phyloP scores from a whole-genome alignment of 495 filamentous ascomycete species.

The Aspergillus kassunensis region DNA sequence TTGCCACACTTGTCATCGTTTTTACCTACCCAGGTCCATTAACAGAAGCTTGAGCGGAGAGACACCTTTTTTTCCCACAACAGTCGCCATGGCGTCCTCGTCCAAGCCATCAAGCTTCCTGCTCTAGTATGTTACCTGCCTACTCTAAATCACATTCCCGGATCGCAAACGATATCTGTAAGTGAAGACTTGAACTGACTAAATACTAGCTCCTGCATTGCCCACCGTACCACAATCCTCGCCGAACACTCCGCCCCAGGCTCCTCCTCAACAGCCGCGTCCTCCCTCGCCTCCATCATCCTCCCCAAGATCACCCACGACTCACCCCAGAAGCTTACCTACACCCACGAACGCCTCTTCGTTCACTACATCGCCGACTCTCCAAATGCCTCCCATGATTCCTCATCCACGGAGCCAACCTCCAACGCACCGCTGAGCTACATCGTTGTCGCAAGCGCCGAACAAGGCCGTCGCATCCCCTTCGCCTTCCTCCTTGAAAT shows the following conservation, averaged over 20 bases:
- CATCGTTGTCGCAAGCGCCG: conserved; percentile 72
- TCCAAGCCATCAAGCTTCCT: conserved; percentile 69
- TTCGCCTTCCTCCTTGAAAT: conserved; percentile 93
- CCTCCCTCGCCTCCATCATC: conserved; percentile 87
- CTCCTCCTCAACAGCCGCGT: conserved; percentile 65
- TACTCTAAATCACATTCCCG: not conserved
- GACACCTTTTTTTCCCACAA: not conserved
- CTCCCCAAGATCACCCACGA: conserved; percentile 90
- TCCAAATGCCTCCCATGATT: conserved; percentile 51
- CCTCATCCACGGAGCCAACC: conserved; percentile 32
- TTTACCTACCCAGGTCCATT: too few relatives aligned
- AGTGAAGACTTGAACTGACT: conserved; percentile 16
- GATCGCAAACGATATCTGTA: not conserved
- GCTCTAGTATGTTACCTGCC: conserved; percentile 62
- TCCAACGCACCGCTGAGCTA: conserved; percentile 79
- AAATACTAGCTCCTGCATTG: conserved; percentile 73
- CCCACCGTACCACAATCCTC: conserved; percentile 86
- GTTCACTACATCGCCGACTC: conserved; percentile 94
- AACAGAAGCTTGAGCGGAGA: not conserved
- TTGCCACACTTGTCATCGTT: not conserved
- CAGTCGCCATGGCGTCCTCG: conserved; percentile 68
- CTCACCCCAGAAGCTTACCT: conserved; percentile 82
- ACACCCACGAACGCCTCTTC: conserved; percentile 84
- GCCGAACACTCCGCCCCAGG: conserved; percentile 78
- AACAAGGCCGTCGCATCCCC: conserved; percentile 78